phyloP scores from a whole-genome alignment of 768 basidiomycete genomes.

The Calocera cornea region DNA sequence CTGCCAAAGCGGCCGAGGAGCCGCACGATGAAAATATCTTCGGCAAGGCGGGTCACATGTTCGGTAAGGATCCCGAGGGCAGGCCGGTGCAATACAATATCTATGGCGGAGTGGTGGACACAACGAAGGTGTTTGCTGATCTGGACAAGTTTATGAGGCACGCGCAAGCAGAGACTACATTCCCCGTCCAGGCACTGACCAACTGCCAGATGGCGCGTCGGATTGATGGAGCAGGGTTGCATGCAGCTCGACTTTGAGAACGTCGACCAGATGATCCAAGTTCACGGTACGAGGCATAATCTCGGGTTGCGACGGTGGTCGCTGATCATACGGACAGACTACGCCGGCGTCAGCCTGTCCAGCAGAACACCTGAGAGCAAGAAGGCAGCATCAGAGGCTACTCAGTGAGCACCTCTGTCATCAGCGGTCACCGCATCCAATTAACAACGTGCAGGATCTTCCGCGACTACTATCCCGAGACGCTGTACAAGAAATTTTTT shows the following conservation, averaged over 20 bases:
- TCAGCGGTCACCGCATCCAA: neutral
- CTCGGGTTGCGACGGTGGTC: neutral
- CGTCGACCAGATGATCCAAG: constrained; percentile 58
- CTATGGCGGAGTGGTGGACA: constrained; percentile 55
- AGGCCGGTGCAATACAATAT: constrained; percentile 68
- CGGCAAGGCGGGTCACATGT: constrained; percentile 47
- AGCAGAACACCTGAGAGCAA: constrained; percentile 63
- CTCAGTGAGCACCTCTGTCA: constrained; percentile 22
- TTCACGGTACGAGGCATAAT: constrained; percentile 39
- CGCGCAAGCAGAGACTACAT: constrained; percentile 5
- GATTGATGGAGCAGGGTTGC: constrained; percentile 59
- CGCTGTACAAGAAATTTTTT: constrained; percentile 69
- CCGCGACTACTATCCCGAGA: constrained; percentile 63
- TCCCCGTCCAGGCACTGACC: neutral
- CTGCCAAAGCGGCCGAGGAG: constrained; percentile 47
- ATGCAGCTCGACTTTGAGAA: constrained; percentile 52
- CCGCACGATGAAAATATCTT: constrained; percentile 50
- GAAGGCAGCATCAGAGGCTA: constrained; percentile 58
- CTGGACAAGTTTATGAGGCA: constrained; percentile 63
- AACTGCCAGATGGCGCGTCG: constrained; percentile 56
- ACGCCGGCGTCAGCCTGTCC: constrained; percentile 53
- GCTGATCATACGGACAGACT: constrained; percentile 37
- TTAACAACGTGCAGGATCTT: constrained; percentile 36
- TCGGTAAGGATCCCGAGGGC: constrained; percentile 56
- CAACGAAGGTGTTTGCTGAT: constrained; percentile 62